Evolutionary conservation across 176 grass and related monocot genomes (phyloP).

Genomic region (Hsuehochloa calcarea): DNA sequence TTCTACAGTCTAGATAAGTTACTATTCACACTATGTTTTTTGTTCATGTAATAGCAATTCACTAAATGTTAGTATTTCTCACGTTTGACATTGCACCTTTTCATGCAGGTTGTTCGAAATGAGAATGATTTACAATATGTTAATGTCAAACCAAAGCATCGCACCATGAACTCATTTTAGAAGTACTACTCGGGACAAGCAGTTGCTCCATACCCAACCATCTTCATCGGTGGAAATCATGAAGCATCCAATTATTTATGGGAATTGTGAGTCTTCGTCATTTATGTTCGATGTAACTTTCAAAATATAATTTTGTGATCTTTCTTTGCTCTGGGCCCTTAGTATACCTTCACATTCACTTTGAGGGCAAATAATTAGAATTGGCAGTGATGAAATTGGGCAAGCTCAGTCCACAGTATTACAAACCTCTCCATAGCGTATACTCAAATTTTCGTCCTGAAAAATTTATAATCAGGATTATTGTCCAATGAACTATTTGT

Average conservation of each 20-base stretch:
- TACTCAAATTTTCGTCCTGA: not conserved
- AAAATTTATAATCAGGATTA: not conserved
- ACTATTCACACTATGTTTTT: not conserved
- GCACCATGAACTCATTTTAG: slow-evolving; percentile 81
- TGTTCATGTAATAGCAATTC: not conserved
- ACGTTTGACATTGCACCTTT: slow-evolving; percentile 19
- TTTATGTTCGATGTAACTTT: not conserved
- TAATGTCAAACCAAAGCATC: slow-evolving; percentile 54
- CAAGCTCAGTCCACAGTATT: slow-evolving; percentile 4
- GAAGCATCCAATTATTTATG: slow-evolving; percentile 92
- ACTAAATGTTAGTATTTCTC: not conserved
- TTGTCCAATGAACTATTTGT: not conserved
- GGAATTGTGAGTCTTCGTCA: slow-evolving; percentile 73
- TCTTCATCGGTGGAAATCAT: slow-evolving; percentile 91
- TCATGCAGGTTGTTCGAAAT: slow-evolving; percentile 73
- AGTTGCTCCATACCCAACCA: slow-evolving; percentile 80
- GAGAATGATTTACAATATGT: slow-evolving; percentile 61
- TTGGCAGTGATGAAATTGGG: not conserved
- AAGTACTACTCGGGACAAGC: slow-evolving; percentile 90
- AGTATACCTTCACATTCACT: slow-evolving; percentile 8
- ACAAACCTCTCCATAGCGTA: not conserved
- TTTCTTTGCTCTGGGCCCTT: not conserved
- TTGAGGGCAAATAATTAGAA: not conserved
- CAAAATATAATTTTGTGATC: not conserved
- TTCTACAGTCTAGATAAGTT: not conserved